phyloP scores from a whole-genome alignment of 192 early-diverging fungal genomes.

The Backusella tuberculispora region DNA sequence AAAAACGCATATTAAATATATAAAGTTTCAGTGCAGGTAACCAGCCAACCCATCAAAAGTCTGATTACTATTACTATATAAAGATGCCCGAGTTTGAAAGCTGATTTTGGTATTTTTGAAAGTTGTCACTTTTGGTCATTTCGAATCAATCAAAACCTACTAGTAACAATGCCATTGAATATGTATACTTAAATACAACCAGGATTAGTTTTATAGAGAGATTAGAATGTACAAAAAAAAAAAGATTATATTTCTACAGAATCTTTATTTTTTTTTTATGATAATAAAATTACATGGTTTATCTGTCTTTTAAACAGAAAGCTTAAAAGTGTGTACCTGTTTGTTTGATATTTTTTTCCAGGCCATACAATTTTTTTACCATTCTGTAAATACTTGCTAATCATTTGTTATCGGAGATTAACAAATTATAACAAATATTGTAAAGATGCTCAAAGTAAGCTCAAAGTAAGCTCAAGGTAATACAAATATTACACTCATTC shows the following conservation, averaged over 20 bases:
- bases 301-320: no score
- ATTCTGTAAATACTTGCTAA: not conserved
- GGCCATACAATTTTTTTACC: not conserved
- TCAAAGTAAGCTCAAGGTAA: constrained; percentile 10
- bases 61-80: constrained; percentile 12
- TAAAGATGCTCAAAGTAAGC: constrained; percentile 2
- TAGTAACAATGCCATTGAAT: not conserved
- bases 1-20: not conserved
- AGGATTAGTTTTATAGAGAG: not conserved
- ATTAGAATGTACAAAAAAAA: not conserved
- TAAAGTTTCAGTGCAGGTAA: constrained; percentile 8
- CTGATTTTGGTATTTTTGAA: constrained; percentile 13
- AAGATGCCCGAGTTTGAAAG: constrained; percentile 13
- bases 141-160: not conserved
- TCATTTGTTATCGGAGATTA: not conserved
- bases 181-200: not conserved
- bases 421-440: not conserved
- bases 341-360: not conserved
- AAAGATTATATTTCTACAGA: no score
- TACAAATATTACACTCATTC: not conserved
- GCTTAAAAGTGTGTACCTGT: not conserved
- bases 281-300: no score
- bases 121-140: constrained; percentile 12
- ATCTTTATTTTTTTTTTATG: no score
- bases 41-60: not conserved